Percentiles rank a stretch among this genome's conserved stretches.
These are phyloP conservation scores for Phytophthora kernoviae DNA, from an alignment of 352 stramenopile species.

Conservation along the genomic window DNA sequence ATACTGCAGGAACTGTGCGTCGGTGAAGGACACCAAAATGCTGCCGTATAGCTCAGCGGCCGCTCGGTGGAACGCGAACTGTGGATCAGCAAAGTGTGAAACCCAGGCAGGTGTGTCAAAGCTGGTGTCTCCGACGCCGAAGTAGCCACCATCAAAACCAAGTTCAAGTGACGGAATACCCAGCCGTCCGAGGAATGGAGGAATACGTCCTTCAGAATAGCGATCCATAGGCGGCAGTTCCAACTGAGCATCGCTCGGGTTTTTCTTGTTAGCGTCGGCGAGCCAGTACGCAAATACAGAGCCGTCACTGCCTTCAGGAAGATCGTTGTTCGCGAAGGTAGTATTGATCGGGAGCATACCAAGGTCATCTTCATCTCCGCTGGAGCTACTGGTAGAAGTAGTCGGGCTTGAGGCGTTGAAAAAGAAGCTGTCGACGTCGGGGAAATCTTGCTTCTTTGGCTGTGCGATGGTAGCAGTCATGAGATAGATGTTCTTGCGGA, in stretches of 20 bases:
- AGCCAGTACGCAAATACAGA: slow-evolving; percentile 84
- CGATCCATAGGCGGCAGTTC: slow-evolving; percentile 61
- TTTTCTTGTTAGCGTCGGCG: slow-evolving; percentile 44
- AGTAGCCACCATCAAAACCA: slow-evolving; percentile 72
- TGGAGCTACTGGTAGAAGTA: slow-evolving; percentile 20
- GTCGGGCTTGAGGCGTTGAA: slow-evolving; percentile 22
- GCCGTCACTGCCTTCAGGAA: slow-evolving; percentile 53
- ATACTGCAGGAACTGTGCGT: slow-evolving; percentile 86
- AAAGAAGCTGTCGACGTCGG: slow-evolving; percentile 62
- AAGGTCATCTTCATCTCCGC: slow-evolving; percentile 38
- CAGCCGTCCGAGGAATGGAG: slow-evolving; percentile 71
- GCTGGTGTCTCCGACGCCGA: slow-evolving; percentile 57
- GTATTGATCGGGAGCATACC: slow-evolving; percentile 66
- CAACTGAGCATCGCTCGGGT: slow-evolving; percentile 24
- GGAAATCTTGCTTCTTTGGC: slow-evolving; percentile 51
- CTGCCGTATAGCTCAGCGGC: slow-evolving; percentile 82
- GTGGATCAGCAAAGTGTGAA: slow-evolving; percentile 73
- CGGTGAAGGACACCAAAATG: slow-evolving; percentile 75
- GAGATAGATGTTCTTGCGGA: slow-evolving; percentile 81
- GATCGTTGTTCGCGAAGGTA: slow-evolving; percentile 66
- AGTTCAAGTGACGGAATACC: slow-evolving; percentile 80
- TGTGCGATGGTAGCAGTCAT: slow-evolving; percentile 73
- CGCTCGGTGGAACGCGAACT: slow-evolving; percentile 75
- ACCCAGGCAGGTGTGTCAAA: slow-evolving; percentile 81
- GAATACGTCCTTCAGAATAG: slow-evolving; percentile 53